phyloP scores from a whole-genome alignment of 371 early-diverging fungal species.

The Phascolomyces articulosus region DNA sequence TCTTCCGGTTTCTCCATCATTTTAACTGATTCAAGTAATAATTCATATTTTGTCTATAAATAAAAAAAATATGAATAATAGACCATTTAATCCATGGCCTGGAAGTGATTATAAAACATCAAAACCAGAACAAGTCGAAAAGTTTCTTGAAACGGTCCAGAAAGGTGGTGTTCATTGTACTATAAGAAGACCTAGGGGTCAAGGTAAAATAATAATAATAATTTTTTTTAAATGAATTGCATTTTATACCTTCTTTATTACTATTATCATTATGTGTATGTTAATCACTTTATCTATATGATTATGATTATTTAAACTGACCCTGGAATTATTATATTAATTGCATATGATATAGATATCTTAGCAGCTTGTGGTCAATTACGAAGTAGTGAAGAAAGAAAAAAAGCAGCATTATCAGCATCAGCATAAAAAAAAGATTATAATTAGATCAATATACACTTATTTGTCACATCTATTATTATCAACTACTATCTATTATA shows the following conservation, averaged over 20 bases:
- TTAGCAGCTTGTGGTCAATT: constrained; percentile 81
- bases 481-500: too few relatives aligned
- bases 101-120: constrained; percentile 65
- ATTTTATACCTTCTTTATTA: neutral
- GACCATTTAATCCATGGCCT: constrained; percentile 84
- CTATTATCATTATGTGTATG: neutral
- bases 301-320: too few relatives aligned
- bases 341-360: constrained; percentile 54
- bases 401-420: neutral
- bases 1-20: too few relatives aligned
- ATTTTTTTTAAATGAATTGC: neutral
- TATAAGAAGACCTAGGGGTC: constrained; percentile 60
- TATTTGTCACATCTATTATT: too few relatives aligned
- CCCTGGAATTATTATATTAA: neutral
- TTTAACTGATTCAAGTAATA: too few relatives aligned
- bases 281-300: too few relatives aligned
- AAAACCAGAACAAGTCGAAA: constrained; percentile 49
- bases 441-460: too few relatives aligned
- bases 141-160: constrained; percentile 52
- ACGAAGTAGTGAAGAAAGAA: constrained; percentile 39
- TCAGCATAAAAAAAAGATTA: too few relatives aligned
- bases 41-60: neutral
- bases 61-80: constrained; percentile 9
- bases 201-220: constrained; percentile 34
- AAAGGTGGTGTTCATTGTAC: constrained; percentile 56